Percentiles rank a stretch among this genome's conserved stretches.
Conservation (phyloP, 345 rosid species). For the Camelina sativa region DNA sequence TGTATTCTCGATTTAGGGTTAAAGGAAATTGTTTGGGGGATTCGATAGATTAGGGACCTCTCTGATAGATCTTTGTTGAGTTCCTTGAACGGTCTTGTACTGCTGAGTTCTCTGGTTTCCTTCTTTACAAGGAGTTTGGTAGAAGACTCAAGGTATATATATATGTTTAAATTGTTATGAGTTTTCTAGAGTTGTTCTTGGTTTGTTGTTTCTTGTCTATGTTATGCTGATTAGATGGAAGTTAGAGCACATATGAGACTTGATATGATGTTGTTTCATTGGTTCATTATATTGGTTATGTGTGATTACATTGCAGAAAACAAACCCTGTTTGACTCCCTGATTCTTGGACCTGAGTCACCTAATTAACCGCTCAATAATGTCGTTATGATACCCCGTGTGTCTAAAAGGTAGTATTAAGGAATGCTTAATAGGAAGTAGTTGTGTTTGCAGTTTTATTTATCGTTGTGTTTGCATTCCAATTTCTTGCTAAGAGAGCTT, state of each 20-base stretch:
- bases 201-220: conserved; percentile 15
- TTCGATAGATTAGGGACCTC: too few relatives aligned
- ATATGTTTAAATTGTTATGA: not conserved
- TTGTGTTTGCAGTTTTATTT: conserved; percentile 25
- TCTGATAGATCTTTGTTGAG: conserved; percentile 92
- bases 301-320: conserved; percentile 62
- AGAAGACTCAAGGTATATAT: conserved; percentile 88
- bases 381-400: not conserved
- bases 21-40: too few relatives aligned
- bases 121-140: conserved; percentile 98
- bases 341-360: not conserved
- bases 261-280: conserved; percentile 16
- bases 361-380: not conserved
- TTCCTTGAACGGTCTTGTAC: conserved; percentile 97
- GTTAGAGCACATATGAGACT: not conserved
- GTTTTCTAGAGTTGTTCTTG: too few relatives aligned
- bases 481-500: not conserved
- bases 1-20: too few relatives aligned
- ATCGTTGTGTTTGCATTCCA: conserved; percentile 5
- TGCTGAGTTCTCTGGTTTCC: conserved; percentile 98
- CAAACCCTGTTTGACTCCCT: conserved; percentile 44
- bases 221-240: conserved; percentile 3
- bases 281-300: not conserved
- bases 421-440: not conserved
- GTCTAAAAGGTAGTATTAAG: not conserved